Evolutionary conservation across 352 stramenopile species (phyloP), one percentile per base, ranked within the genome.

Genomic region (Phytophthora aleatoria): DNA sequence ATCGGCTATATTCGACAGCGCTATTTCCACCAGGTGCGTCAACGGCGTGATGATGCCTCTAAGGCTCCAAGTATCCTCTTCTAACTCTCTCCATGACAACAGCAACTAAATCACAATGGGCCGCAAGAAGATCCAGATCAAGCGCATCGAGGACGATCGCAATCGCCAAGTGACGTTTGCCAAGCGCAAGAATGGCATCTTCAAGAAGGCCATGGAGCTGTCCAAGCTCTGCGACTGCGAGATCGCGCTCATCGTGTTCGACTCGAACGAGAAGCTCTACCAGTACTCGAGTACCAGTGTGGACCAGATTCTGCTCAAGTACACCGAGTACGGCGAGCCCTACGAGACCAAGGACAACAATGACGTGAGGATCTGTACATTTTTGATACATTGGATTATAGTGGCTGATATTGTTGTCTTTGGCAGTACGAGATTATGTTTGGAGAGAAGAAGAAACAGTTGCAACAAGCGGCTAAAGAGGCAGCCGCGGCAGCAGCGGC

Each of bases 101-200:
- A 61, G 26, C 0, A 43, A 55, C 35, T 53, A 44, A 16, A 56
- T 1, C 16, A 85, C 3, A 26, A 92, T 92, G 85, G 85, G 85
- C 69, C 83, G 85, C 69, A 94, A 94, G 80, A 94, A 94, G 74
- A 94, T 94, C 63, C 89, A 94, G 74, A 94, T 94, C 64, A 85
- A 92, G 64, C 82, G 85, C 59, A 94, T 94, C 61, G 85, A 90
- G 39, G 85, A 94, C 61, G 85, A 91, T 63, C 85, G 85, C 67
- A 94, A 94, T 64, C 85, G 85, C 15, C 83, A 92, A 54, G 80
- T 94, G 53, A 94, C 85, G 15, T 94, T 94, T 57, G 76, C 82
- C 33, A 94, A 94, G 71, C 80, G 85, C 62, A 94, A 94, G 64
- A 89, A 85, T 57, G 85, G 85, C 43, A 86, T 94, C 53, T 94